Conservation (phyloP, 176 grass and related monocot species). For the Aegilops sharonensis region DNA sequence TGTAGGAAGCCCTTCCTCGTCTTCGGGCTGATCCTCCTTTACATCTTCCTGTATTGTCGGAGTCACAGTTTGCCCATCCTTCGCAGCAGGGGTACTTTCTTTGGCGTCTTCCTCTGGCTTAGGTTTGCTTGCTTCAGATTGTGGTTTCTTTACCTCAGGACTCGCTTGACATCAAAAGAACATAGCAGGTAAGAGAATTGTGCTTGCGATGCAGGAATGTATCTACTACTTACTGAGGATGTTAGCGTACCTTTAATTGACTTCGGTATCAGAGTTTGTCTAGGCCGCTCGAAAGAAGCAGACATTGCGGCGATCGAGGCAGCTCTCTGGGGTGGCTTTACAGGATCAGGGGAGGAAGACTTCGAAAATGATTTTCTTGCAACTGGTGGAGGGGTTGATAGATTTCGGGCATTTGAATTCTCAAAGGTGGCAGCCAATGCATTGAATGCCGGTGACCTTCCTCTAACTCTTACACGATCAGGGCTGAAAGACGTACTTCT, state of each 20-base stretch:
- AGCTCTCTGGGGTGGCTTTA: slow-evolving; percentile 59
- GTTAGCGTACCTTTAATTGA: slow-evolving; percentile 80
- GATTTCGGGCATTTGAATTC: slow-evolving; percentile 81
- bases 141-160: slow-evolving; percentile 48
- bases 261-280: slow-evolving; percentile 85
- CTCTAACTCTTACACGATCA: slow-evolving; percentile 87
- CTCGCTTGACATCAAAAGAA: slow-evolving; percentile 64
- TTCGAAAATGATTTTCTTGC: slow-evolving; percentile 63
- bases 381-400: slow-evolving; percentile 89
- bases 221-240: slow-evolving; percentile 20
- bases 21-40: slow-evolving; percentile 69
- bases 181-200: slow-evolving; percentile 30
- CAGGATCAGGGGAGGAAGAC: slow-evolving; percentile 52
- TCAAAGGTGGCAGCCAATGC: slow-evolving; percentile 96
- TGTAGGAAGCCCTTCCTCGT: slow-evolving; percentile 60
- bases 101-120: slow-evolving; percentile 67
- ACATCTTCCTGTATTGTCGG: slow-evolving; percentile 71
- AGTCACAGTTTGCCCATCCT: slow-evolving; percentile 45
- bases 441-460: slow-evolving; percentile 95
- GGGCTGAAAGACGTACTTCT: slow-evolving; percentile 99
- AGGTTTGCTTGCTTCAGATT: slow-evolving; percentile 60
- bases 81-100: slow-evolving; percentile 40
- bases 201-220: background rate
- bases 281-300: slow-evolving; percentile 81
- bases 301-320: slow-evolving; percentile 64